A percentile compares a stretch with the other conserved stretches of the same genome.
phyloP scores from a whole-genome alignment of 495 filamentous ascomycete genomes.

The Thermochaetoides thermophila region DNA sequence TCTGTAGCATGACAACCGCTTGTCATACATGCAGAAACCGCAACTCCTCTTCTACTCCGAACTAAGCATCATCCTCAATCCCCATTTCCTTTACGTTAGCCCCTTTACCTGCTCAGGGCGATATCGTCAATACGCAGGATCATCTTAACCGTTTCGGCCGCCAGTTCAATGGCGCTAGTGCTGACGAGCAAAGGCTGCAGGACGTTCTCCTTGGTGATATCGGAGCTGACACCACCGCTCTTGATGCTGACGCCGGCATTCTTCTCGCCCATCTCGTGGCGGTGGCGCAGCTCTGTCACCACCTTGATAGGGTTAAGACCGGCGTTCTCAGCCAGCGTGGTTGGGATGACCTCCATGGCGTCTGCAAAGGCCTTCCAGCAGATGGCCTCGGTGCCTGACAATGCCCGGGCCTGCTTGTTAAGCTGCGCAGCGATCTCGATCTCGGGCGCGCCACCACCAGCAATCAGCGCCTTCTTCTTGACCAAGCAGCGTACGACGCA shows the following conservation, averaged over 20 bases:
- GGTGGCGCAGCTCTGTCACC: conserved; percentile 88
- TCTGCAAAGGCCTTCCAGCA: conserved; percentile 99
- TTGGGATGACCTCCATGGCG: conserved; percentile 93
- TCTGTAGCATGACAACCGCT: no score
- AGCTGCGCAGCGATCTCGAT: conserved; percentile 82
- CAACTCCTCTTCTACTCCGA: no score
- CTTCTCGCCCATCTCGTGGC: conserved; percentile 86
- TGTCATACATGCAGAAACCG: no score
- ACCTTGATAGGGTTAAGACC: conserved; percentile 96
- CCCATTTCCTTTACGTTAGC: background rate
- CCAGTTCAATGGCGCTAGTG: conserved; percentile 92
- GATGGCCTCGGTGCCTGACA: conserved; percentile 84
- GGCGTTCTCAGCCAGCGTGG: conserved; percentile 92
- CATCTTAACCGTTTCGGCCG: conserved; percentile 98
- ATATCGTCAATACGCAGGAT: conserved; percentile 94
- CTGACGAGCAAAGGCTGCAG: conserved; percentile 90
- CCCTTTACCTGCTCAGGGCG: conserved; percentile 34
- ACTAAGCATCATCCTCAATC: no score
- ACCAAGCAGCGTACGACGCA: conserved; percentile 96
- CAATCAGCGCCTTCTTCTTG: conserved; percentile 96
- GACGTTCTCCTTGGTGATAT: conserved; percentile 94
- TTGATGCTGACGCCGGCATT: conserved; percentile 96
- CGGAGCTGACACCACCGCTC: conserved; percentile 85
- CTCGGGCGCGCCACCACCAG: conserved; percentile 90
- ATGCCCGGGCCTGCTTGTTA: conserved; percentile 60